Evolutionary conservation across 2,329 filamentous ascomycete species (phyloP).

Genomic region (Coniochaeta pulveracea): DNA sequence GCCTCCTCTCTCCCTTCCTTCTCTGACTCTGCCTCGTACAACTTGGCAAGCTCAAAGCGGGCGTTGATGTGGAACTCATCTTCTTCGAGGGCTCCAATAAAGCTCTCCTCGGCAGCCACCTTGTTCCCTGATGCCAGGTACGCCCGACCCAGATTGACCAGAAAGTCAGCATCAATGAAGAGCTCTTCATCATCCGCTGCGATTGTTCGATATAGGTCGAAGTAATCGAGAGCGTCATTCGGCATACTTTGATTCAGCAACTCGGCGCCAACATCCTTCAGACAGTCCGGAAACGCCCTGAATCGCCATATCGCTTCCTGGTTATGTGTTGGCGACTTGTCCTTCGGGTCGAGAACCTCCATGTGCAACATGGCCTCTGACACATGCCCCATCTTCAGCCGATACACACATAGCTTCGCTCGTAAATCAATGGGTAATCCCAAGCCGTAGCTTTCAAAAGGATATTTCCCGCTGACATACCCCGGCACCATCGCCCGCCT

Average conservation of each 20-base stretch:
- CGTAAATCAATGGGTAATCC: slow-evolving; percentile 73
- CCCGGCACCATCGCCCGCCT: slow-evolving; percentile 52
- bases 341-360: slow-evolving; percentile 56
- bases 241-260: slow-evolving; percentile 26
- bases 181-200: slow-evolving; percentile 29
- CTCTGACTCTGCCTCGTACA: slow-evolving; percentile 68
- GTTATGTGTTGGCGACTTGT: slow-evolving; percentile 32
- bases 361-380: slow-evolving; percentile 66
- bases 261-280: slow-evolving; percentile 51
- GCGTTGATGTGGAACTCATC: slow-evolving; percentile 66
- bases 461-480: slow-evolving; percentile 45
- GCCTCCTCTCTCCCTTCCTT: slow-evolving; percentile 52
- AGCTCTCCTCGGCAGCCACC: slow-evolving; percentile 65
- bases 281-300: slow-evolving; percentile 65
- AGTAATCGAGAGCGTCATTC: slow-evolving; percentile 40
- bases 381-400: slow-evolving; percentile 57
- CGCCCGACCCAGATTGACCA: slow-evolving; percentile 53
- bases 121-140: slow-evolving; percentile 53
- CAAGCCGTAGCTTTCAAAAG: slow-evolving; percentile 52
- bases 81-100: slow-evolving; percentile 60
- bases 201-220: slow-evolving; percentile 39
- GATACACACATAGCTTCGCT: slow-evolving; percentile 71
- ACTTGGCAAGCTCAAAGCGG: slow-evolving; percentile 66
- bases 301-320: slow-evolving; percentile 21
- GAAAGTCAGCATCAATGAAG: slow-evolving; percentile 30